phyloP scores from a whole-genome alignment of 305 asterid genomes.

The Fraxinus latifolia region DNA sequence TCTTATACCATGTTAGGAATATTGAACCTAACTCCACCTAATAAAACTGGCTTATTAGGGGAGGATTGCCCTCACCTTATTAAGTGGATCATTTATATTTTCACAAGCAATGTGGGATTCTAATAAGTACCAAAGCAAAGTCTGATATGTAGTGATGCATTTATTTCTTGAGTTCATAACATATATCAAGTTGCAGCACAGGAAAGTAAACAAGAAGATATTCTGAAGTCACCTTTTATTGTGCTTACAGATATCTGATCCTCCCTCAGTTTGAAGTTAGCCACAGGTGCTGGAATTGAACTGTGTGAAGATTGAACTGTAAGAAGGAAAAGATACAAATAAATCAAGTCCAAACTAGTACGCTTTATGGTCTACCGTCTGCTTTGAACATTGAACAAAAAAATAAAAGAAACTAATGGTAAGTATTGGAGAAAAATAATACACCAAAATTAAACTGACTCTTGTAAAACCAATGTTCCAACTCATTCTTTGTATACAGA shows the following conservation, averaged over 20 bases:
- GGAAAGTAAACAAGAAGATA: background rate
- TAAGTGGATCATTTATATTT: too few relatives aligned
- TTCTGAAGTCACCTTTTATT: constrained; percentile 59
- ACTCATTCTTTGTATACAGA: background rate
- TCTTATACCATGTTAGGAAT: too few relatives aligned
- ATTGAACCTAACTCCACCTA: too few relatives aligned
- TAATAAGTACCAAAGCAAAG: background rate
- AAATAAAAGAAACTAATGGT: background rate
- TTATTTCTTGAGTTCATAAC: background rate
- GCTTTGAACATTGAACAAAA: constrained; percentile 10
- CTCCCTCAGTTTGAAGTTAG: constrained; percentile 74
- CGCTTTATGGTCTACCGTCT: constrained; percentile 7
- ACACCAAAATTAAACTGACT: background rate
- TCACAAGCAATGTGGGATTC: too few relatives aligned
- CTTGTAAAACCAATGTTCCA: background rate
- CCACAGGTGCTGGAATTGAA: constrained; percentile 72
- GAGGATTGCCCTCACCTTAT: too few relatives aligned
- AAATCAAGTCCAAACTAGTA: constrained; percentile 1
- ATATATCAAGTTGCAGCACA: constrained; percentile 2
- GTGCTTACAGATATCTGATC: constrained; percentile 83
- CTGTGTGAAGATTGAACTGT: constrained; percentile 73
- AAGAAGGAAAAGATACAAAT: constrained; percentile 24
- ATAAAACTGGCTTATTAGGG: too few relatives aligned
- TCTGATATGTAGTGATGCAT: background rate
- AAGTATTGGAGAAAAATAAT: background rate